Evolutionary conservation across 495 filamentous ascomycete genomes (phyloP).

Genomic region (Xylaria grammica): DNA sequence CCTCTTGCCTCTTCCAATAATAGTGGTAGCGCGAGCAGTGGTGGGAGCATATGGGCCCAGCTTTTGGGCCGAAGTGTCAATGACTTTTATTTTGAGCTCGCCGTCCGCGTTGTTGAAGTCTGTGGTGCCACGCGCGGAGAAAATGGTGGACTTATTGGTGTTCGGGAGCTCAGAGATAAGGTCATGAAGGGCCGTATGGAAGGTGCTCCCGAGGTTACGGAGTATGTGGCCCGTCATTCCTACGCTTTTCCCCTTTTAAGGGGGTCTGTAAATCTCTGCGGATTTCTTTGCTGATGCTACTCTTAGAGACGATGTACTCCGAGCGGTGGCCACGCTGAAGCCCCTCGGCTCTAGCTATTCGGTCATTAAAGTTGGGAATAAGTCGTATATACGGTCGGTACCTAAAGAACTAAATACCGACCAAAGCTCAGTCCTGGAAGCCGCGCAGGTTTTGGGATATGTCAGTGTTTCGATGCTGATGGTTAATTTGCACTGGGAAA

Average conservation of each 20-base stretch:
- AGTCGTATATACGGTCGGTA: constrained; percentile 87
- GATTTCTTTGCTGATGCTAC: not conserved
- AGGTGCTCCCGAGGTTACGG: constrained; percentile 74
- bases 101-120: constrained; percentile 90
- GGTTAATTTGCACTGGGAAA: constrained; percentile 86
- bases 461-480: constrained; percentile 91
- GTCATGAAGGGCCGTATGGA: constrained; percentile 75
- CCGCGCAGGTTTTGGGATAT: constrained; percentile 81
- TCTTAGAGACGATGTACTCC: constrained; percentile 82
- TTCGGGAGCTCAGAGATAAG: constrained; percentile 76
- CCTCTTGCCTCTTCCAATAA: constrained; percentile 76
- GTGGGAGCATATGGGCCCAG: constrained; percentile 85
- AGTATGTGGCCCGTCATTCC: constrained; percentile 41
- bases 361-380: constrained; percentile 77
- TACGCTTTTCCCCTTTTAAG: not conserved
- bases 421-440: constrained; percentile 89
- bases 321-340: constrained; percentile 84
- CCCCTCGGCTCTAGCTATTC: constrained; percentile 89
- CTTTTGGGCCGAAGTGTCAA: constrained; percentile 89
- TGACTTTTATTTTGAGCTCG: constrained; percentile 98
- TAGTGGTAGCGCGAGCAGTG: constrained; percentile 46
- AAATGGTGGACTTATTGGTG: constrained; percentile 89
- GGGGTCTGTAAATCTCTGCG: not conserved
- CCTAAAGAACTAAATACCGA: constrained; percentile 97
- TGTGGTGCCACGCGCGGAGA: constrained; percentile 85